Evolutionary conservation across 2,329 filamentous ascomycete genomes (phyloP).

Genomic region (Diaporthe ampelina): DNA sequence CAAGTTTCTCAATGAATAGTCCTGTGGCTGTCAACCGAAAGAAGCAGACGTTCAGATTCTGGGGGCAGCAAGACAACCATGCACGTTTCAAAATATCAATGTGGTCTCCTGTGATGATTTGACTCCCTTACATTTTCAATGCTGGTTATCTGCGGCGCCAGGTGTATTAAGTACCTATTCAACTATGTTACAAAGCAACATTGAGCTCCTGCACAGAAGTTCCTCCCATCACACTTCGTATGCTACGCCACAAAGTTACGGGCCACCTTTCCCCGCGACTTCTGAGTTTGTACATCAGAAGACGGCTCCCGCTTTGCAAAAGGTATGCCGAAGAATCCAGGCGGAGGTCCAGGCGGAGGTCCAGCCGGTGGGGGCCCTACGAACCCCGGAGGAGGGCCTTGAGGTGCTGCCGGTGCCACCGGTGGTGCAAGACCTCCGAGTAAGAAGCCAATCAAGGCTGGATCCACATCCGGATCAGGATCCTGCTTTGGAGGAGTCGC

Average conservation of each 20-base stretch:
- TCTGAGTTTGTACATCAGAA: background rate
- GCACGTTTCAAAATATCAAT: constrained; percentile 10
- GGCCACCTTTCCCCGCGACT: background rate
- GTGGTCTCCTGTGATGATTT: background rate
- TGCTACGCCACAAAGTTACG: constrained; percentile 8
- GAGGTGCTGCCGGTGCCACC: too few species aligned
- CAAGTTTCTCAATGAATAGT: background rate
- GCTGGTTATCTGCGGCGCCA: background rate
- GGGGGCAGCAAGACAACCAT: background rate
- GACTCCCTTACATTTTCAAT: background rate
- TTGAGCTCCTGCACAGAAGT: background rate
- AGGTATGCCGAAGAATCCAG: constrained; percentile 12
- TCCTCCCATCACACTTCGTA: too few species aligned
- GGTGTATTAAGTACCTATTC: background rate
- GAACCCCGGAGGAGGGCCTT: background rate
- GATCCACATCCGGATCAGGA: background rate
- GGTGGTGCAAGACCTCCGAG: background rate
- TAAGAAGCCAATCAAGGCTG: constrained; percentile 16
- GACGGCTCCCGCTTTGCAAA: constrained; percentile 9
- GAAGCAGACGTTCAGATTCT: background rate
- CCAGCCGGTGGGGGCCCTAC: background rate
- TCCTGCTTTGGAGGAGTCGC: background rate
- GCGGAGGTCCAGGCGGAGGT: background rate
- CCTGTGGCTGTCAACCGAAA: background rate
- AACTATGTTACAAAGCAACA: background rate